A percentile compares a stretch with the other conserved stretches of the same genome.
Conservation (phyloP, 1,284 basidiomycete genomes). For the Apiotrichum gamsii region DNA sequence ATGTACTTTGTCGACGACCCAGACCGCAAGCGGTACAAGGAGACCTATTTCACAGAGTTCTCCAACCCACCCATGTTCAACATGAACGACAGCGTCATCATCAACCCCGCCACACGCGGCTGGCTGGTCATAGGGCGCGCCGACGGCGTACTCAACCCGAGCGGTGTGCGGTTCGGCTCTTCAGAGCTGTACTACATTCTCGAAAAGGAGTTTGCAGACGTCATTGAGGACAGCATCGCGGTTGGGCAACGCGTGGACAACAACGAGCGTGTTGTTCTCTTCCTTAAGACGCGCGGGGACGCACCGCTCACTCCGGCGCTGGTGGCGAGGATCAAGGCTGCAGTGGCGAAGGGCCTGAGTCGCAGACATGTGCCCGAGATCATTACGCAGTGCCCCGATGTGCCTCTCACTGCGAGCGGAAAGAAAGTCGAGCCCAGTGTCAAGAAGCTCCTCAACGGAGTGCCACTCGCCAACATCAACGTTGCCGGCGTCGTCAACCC, state of each 20-base stretch:
- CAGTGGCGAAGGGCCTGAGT: slow-evolving; percentile 25
- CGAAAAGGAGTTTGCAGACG: slow-evolving; percentile 22
- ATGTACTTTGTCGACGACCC: slow-evolving; percentile 26
- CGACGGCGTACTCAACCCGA: slow-evolving; percentile 29
- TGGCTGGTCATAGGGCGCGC: slow-evolving; percentile 21
- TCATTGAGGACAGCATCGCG: slow-evolving; percentile 35
- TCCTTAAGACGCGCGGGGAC: slow-evolving; percentile 30
- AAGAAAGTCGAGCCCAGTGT: slow-evolving; percentile 20
- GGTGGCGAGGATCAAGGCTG: slow-evolving; percentile 22
- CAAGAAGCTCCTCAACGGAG: slow-evolving; percentile 20
- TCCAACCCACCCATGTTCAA: slow-evolving; percentile 19
- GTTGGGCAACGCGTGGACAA: slow-evolving; percentile 33
- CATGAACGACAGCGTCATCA: slow-evolving; percentile 20
- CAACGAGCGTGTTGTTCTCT: slow-evolving; percentile 38
- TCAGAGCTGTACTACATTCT: slow-evolving; percentile 26
- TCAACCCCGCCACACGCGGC: slow-evolving; percentile 16
- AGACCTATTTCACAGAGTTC: slow-evolving; percentile 39
- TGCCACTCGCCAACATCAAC: slow-evolving; percentile 12
- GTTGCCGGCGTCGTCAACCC: slow-evolving; percentile 15
- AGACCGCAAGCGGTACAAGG: slow-evolving; percentile 35
- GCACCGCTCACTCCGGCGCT: slow-evolving; percentile 13
- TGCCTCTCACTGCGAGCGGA: slow-evolving; percentile 15
- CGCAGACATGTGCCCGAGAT: slow-evolving; percentile 35
- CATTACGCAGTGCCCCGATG: slow-evolving; percentile 26
- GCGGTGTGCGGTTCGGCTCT: slow-evolving; percentile 25